Percentiles rank a stretch among this genome's conserved stretches.
These are phyloP conservation scores for Rhizomucor pusillus DNA, from an alignment of 371 early-diverging fungal genomes.

Conservation along the genomic window DNA sequence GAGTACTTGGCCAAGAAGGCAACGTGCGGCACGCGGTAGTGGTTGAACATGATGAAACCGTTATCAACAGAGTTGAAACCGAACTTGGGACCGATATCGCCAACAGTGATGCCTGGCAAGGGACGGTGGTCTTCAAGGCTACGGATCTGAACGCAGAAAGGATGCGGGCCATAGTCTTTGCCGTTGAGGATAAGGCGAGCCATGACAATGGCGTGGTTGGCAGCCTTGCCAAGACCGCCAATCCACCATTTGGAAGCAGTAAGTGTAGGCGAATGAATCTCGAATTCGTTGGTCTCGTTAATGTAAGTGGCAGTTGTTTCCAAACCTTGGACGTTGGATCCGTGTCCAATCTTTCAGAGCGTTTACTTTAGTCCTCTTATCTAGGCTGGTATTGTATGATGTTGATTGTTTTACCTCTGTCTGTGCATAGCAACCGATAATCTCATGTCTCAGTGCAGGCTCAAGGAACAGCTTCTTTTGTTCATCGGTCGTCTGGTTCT, in stretches of 20 bases:
- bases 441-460: slow-evolving; percentile 69
- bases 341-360: slow-evolving; percentile 55
- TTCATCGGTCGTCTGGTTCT: slow-evolving; percentile 73
- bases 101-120: slow-evolving; percentile 82
- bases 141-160: slow-evolving; percentile 88
- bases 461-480: slow-evolving; percentile 76
- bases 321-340: slow-evolving; percentile 82
- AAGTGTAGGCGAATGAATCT: slow-evolving; percentile 79
- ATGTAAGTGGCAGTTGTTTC: slow-evolving; percentile 90
- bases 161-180: slow-evolving; percentile 80
- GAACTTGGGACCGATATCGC: slow-evolving; percentile 90
- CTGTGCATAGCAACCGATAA: slow-evolving; percentile 87
- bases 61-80: slow-evolving; percentile 85
- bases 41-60: slow-evolving; percentile 79
- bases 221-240: slow-evolving; percentile 69
- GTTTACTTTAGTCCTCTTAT: background rate
- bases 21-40: slow-evolving; percentile 75
- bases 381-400: background rate
- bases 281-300: slow-evolving; percentile 79
- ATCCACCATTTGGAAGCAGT: slow-evolving; percentile 92
- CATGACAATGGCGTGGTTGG: slow-evolving; percentile 86
- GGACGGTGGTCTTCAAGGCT: slow-evolving; percentile 71
- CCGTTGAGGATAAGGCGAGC: slow-evolving; percentile 81
- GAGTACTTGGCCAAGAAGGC: slow-evolving; percentile 81
- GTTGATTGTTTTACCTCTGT: slow-evolving; percentile 56